Conservation (phyloP, 2,329 filamentous ascomycete species). For the Fusarium anthophilum region DNA sequence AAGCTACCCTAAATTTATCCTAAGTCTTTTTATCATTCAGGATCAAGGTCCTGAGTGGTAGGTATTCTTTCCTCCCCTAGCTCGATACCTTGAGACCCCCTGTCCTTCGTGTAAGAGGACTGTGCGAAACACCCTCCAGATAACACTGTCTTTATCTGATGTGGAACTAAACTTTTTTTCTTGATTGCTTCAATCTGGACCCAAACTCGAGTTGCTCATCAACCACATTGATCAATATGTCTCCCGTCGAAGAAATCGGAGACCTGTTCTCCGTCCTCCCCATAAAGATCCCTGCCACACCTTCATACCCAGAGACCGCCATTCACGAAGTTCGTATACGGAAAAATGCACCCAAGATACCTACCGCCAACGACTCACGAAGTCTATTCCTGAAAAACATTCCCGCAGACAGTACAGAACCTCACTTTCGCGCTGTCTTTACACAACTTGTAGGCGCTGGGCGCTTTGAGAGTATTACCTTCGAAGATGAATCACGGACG, state of each 20-base stretch:
- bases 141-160: constrained; percentile 18
- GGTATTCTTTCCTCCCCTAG: no score
- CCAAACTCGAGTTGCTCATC: neutral
- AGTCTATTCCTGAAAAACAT: constrained; percentile 93
- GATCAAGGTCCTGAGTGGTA: no score
- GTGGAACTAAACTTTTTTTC: constrained; percentile 38
- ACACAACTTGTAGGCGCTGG: constrained; percentile 77
- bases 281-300: constrained; percentile 70
- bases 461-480: constrained; percentile 79
- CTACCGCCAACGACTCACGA: constrained; percentile 76
- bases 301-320: constrained; percentile 68
- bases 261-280: constrained; percentile 76
- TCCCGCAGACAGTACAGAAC: constrained; percentile 82
- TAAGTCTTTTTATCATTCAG: no score
- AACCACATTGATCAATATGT: constrained; percentile 40
- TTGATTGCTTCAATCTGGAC: constrained; percentile 6
- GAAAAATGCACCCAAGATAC: constrained; percentile 81
- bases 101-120: constrained; percentile 8
- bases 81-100: neutral
- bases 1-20: no score
- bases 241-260: constrained; percentile 34
- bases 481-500: constrained; percentile 69
- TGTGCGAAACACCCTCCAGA: neutral
- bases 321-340: constrained; percentile 90
- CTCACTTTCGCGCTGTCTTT: constrained; percentile 81